Evolutionary conservation across 2,329 filamentous ascomycete genomes (phyloP).

Genomic region (Sporothrix dimorphospora): DNA sequence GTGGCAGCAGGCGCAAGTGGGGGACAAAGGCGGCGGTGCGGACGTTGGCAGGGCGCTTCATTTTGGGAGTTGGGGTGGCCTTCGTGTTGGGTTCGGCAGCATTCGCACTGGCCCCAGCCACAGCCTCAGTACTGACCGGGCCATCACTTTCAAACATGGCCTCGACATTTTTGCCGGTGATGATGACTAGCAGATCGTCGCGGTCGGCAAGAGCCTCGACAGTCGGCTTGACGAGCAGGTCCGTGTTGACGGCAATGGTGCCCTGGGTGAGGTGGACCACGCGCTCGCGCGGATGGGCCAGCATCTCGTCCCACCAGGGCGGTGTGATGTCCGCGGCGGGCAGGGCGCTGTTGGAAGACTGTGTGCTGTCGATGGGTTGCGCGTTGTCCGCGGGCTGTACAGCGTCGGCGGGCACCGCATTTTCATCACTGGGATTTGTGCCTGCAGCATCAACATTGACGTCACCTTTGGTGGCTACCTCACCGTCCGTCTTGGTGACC

Average conservation of each 20-base stretch:
- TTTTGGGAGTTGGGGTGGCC: neutral
- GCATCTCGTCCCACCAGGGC: slow-evolving; percentile 36
- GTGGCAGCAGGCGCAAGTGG: slow-evolving; percentile 33
- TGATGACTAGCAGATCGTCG: slow-evolving; percentile 29
- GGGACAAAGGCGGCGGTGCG: slow-evolving; percentile 31
- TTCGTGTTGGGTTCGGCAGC: neutral
- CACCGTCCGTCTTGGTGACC: neutral
- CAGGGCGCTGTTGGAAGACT: neutral
- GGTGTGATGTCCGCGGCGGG: slow-evolving; percentile 11
- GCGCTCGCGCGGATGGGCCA: slow-evolving; percentile 32
- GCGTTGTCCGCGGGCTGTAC: neutral
- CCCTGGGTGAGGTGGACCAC: slow-evolving; percentile 36
- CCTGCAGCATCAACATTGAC: neutral
- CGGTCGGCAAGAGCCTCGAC: slow-evolving; percentile 30
- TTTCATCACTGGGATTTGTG: neutral
- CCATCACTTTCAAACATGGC: slow-evolving; percentile 23
- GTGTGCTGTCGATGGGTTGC: neutral
- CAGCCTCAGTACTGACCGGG: neutral
- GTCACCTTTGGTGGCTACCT: neutral
- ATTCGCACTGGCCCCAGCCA: neutral
- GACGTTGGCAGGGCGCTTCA: slow-evolving; percentile 29
- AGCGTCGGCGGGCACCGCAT: neutral
- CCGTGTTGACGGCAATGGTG: slow-evolving; percentile 31
- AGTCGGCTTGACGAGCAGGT: slow-evolving; percentile 32
- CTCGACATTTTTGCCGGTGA: slow-evolving; percentile 30